Conservation (phyloP, 2,329 filamentous ascomycete genomes). For the Drechslera avenae region DNA sequence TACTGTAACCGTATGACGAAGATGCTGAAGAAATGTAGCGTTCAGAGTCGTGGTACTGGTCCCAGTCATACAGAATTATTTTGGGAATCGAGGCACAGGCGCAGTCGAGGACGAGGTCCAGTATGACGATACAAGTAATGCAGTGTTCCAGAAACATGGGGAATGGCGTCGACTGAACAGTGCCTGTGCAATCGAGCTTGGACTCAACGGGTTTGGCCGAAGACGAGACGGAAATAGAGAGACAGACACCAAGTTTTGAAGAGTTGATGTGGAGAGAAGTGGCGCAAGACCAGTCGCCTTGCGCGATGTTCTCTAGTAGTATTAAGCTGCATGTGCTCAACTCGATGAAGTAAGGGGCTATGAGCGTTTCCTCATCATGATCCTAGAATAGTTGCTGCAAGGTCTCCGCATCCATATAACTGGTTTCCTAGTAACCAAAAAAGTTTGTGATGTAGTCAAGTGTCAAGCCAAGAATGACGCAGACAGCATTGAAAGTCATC, state of each 20-base stretch:
- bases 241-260: background rate
- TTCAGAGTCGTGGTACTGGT: slow-evolving; percentile 5
- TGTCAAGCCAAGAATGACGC: too few species aligned
- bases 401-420: too few species aligned
- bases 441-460: too few species aligned
- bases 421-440: too few species aligned
- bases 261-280: too few species aligned
- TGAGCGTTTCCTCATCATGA: too few species aligned
- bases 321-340: too few species aligned
- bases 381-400: too few species aligned
- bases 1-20: slow-evolving; percentile 23
- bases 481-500: too few species aligned
- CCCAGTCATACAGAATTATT: slow-evolving; percentile 4
- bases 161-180: background rate
- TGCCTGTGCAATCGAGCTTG: background rate
- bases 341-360: too few species aligned
- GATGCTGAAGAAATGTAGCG: slow-evolving; percentile 2
- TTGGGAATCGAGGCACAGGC: background rate
- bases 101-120: background rate
- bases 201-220: background rate
- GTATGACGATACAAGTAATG: slow-evolving; percentile 2
- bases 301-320: too few species aligned
- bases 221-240: background rate
- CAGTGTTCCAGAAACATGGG: background rate
- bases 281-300: too few species aligned